These are phyloP conservation scores for Alternaria longipes DNA, from an alignment of 2,329 filamentous ascomycete species.

Conservation along the genomic window DNA sequence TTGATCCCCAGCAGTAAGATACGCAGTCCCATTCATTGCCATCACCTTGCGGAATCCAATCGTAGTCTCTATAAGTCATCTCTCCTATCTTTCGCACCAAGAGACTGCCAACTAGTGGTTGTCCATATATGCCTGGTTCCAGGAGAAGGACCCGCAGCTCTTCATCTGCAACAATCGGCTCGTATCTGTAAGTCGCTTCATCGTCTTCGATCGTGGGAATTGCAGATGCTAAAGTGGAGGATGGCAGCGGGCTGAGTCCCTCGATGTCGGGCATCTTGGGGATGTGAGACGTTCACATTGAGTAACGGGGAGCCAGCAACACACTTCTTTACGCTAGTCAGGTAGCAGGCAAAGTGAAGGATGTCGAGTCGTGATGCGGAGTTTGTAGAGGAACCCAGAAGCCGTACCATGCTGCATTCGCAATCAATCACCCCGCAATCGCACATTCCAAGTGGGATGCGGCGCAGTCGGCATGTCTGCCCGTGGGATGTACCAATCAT, in stretches of 20 bases:
- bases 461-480: not conserved
- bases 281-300: not conserved
- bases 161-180: not conserved
- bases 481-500: not conserved
- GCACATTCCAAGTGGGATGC: not conserved
- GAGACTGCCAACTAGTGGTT: not conserved
- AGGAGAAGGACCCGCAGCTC: not conserved
- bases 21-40: too few species aligned
- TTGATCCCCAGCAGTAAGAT: too few species aligned
- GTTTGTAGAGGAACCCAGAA: too few species aligned
- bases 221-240: not conserved
- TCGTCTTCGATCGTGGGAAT: not conserved
- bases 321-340: not conserved
- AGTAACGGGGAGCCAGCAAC: not conserved
- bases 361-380: too few species aligned
- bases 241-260: not conserved
- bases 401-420: not conserved
- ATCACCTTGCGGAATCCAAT: too few species aligned
- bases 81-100: not conserved
- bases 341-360: too few species aligned
- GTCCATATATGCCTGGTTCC: not conserved
- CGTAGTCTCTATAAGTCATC: not conserved
- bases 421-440: not conserved
- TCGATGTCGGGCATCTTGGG: not conserved
- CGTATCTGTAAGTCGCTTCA: not conserved